Evolutionary conservation across 306 rosid genomes (phyloP).

Genomic region (Acmispon strigosus): DNA sequence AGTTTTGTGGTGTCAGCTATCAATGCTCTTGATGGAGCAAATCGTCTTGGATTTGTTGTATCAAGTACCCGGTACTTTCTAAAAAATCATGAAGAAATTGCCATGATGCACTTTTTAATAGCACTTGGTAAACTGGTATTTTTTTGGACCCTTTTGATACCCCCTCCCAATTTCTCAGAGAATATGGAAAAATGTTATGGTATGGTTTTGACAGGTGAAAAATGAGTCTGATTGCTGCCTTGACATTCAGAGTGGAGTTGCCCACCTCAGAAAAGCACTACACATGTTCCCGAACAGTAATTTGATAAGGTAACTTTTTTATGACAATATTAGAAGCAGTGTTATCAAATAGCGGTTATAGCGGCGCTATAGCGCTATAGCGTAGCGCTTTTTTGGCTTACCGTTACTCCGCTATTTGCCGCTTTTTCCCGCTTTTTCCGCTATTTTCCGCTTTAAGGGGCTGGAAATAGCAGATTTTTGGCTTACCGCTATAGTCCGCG

Average conservation of each 20-base stretch:
- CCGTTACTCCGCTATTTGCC: too few species aligned
- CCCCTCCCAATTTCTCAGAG: too few species aligned
- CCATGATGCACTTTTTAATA: constrained; percentile 64
- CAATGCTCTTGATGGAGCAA: constrained; percentile 56
- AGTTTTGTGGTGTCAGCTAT: constrained; percentile 74
- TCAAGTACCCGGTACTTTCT: constrained; percentile 46
- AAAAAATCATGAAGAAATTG: constrained; percentile 60
- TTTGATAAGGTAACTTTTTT: constrained; percentile 44
- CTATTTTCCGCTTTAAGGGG: too few species aligned
- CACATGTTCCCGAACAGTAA: constrained; percentile 78
- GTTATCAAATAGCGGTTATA: too few species aligned
- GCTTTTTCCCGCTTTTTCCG: too few species aligned
- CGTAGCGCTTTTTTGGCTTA: too few species aligned
- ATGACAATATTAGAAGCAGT: too few species aligned
- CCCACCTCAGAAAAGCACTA: constrained; percentile 67
- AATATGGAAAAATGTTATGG: too few species aligned
- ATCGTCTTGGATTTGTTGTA: constrained; percentile 57
- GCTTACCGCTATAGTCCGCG: too few species aligned
- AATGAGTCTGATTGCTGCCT: constrained; percentile 44
- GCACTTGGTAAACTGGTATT: constrained; percentile 75
- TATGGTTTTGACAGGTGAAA: constrained; percentile 30
- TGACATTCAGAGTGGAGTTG: constrained; percentile 60
- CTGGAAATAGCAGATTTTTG: too few species aligned
- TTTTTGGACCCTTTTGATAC: too few species aligned
- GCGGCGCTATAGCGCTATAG: too few species aligned